Percentiles rank a stretch among this genome's conserved stretches.
phyloP scores from a whole-genome alignment of 2,329 filamentous ascomycete species.

The Colletotrichum sp. region DNA sequence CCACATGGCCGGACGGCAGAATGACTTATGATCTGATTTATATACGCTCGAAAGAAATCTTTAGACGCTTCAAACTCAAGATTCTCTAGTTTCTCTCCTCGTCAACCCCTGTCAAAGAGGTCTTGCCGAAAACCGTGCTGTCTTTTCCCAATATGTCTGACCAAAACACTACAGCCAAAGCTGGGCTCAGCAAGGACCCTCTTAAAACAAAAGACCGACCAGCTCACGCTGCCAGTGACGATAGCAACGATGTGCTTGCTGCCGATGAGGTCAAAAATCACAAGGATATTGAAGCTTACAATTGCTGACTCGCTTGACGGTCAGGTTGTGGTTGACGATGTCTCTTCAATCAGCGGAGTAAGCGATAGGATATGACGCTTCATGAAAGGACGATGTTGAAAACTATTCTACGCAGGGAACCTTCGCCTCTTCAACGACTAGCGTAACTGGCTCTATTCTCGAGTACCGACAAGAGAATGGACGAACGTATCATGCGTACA shows the following conservation, averaged over 20 bases:
- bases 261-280: background rate
- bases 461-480: background rate
- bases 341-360: background rate
- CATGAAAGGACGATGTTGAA: background rate
- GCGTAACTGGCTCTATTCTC: background rate
- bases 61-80: rapidly evolving
- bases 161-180: background rate
- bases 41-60: background rate
- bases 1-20: background rate
- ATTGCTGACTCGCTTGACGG: background rate
- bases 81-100: background rate
- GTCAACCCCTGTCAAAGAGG: too few relatives aligned
- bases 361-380: background rate
- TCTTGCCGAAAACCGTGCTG: too few relatives aligned
- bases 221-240: background rate
- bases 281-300: background rate
- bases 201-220: background rate
- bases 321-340: background rate
- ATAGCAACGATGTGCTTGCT: background rate
- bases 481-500: background rate
- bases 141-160: background rate
- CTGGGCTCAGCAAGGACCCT: background rate
- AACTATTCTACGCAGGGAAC: background rate
- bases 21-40: background rate
- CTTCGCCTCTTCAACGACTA: background rate